Percentiles rank a stretch among this genome's conserved stretches.
Conservation (phyloP, 768 basidiomycete species). For the Pholiota molesta region DNA sequence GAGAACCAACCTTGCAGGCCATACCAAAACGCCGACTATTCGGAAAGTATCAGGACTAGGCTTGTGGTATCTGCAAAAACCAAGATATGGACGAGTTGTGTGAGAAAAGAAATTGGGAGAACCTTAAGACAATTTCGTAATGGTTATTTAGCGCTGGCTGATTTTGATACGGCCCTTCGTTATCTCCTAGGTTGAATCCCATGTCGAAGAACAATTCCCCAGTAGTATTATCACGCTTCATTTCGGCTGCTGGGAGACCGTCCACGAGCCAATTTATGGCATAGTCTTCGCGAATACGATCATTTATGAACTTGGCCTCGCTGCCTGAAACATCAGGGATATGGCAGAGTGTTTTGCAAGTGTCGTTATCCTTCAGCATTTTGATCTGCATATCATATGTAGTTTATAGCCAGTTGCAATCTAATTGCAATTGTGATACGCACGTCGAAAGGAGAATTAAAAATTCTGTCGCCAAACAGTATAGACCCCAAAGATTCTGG, state of each 20-base stretch:
- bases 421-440: conserved; percentile 22
- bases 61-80: conserved; percentile 69
- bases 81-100: conserved; percentile 10
- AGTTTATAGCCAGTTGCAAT: conserved; percentile 8
- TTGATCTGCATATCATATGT: conserved; percentile 54
- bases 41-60: conserved; percentile 73
- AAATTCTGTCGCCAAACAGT: conserved; percentile 95
- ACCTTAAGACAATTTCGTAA: conserved; percentile 85
- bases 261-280: conserved; percentile 95
- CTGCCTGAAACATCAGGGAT: conserved; percentile 56
- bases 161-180: conserved; percentile 58
- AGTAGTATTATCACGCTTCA: conserved; percentile 79
- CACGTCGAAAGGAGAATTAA: conserved; percentile 87
- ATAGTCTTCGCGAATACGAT: conserved; percentile 90
- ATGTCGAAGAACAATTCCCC: conserved; percentile 91
- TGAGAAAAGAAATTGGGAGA: conserved; percentile 12
- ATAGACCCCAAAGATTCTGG: conserved; percentile 92
- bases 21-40: conserved; percentile 94
- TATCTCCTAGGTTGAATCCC: conserved; percentile 90
- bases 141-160: conserved; percentile 87
- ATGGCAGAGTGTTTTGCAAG: conserved; percentile 78
- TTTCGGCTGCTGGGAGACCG: conserved; percentile 91
- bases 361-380: conserved; percentile 77
- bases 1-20: conserved; percentile 46
- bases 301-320: conserved; percentile 88